A percentile compares a stretch with the other conserved stretches of the same genome.
phyloP scores from a whole-genome alignment of 306 rosid species.

The Quercus glauca region DNA sequence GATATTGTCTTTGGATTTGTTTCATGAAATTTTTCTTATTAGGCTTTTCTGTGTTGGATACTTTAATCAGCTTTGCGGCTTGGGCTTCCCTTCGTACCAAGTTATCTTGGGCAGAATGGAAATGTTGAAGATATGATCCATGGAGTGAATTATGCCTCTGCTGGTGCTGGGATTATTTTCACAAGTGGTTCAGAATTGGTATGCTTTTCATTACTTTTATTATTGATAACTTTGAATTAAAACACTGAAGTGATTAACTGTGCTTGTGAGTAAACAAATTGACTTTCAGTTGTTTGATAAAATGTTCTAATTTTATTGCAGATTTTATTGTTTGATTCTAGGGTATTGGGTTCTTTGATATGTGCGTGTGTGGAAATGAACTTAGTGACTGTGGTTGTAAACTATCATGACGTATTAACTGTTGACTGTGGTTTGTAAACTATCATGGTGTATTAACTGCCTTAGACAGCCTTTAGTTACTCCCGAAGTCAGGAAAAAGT shows the following conservation, averaged over 20 bases:
- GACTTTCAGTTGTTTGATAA: neutral
- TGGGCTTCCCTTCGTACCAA: conserved; percentile 85
- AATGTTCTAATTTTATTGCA: neutral
- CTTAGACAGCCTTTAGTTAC: no score
- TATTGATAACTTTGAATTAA: neutral
- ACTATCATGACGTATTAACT: no score
- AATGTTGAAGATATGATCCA: conserved; percentile 57
- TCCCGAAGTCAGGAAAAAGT: neutral
- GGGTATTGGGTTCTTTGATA: no score
- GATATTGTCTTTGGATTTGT: neutral
- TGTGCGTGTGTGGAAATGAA: no score
- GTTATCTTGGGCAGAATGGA: conserved; percentile 75
- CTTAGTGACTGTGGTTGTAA: no score
- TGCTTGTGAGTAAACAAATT: neutral
- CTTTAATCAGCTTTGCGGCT: conserved; percentile 55
- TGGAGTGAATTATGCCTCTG: conserved; percentile 88
- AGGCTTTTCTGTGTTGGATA: neutral
- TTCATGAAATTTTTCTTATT: neutral
- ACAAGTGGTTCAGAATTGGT: conserved; percentile 91
- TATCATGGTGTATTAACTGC: no score
- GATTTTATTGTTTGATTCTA: no score
- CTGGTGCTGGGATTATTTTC: conserved; percentile 86
- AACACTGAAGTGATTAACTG: neutral
- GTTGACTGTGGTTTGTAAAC: no score
- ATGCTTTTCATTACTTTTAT: neutral